Base-by-base conservation (phyloP, 441 rosid species). In the Populus hybrid region DNA sequence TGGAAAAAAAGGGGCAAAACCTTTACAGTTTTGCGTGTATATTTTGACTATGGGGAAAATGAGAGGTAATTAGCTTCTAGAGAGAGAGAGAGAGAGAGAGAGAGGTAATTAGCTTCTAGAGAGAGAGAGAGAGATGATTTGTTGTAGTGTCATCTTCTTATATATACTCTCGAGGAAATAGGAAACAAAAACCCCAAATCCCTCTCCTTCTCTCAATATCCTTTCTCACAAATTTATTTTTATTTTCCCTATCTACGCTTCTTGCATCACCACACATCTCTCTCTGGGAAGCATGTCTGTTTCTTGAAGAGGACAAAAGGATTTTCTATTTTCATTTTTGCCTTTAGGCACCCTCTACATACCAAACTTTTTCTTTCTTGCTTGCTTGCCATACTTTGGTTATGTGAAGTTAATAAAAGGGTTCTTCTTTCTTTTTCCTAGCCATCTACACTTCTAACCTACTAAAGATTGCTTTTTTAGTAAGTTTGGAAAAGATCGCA, bases 91-190 rank as follows among this genome's bases (percentile, higher is more conserved):
- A 24, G 26, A 24, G 26, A 26, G 26, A 24, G 26, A 24, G 26
- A 24, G 26, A 24, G 26, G 10, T 78, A 70, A 71, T 46, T 4
- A 10, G 20, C 61, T 61, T n/a, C 10, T 54, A 18, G 59, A 36
- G 7, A 77, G 28, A 77, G 57, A 78, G 81, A 75, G 80, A 74
- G 57, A 72, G 72, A 11, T 28, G 77, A 82, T 83, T 71, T 67
- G 79, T 84, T 89, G 89, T 85, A 93, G 89, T 91, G 97, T 94
- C 98, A 89, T 88, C 91, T 91, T 94, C 98, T 86, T 90, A 87
- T 93, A 89, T 89, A 93, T 89, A 89, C 93, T 88, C 90, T 93
- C 85, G 90, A 89, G 89, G 90, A 57, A 59, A 73, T 83, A 86
- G 83, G 88, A 84, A 88, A 89, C 88, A 90, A 85, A 88, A 78